phyloP scores from a whole-genome alignment of 441 rosid genomes.

The Flueggea neowawraea region DNA sequence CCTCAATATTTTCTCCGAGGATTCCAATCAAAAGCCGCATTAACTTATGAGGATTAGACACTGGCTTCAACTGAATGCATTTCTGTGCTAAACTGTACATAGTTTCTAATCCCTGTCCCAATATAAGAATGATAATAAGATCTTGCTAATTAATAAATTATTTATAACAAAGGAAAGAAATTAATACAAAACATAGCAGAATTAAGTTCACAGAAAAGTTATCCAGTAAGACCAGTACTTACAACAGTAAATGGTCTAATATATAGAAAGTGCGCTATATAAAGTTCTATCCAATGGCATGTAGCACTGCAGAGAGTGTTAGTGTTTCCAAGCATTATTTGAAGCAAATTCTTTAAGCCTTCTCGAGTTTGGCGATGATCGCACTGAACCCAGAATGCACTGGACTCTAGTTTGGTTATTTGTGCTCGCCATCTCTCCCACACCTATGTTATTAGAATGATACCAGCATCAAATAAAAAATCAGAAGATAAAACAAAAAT shows the following conservation, averaged over 20 bases:
- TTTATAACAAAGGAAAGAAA: too few relatives aligned
- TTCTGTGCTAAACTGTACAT: conserved; percentile 84
- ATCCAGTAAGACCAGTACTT: conserved; percentile 6
- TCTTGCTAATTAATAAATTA: too few relatives aligned
- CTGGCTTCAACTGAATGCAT: conserved; percentile 73
- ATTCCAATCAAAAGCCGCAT: conserved; percentile 69
- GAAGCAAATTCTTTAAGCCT: conserved; percentile 87
- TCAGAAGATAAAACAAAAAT: background rate
- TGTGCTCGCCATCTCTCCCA: conserved; percentile 96
- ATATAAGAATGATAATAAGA: conserved; percentile 9
- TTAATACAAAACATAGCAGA: too few relatives aligned
- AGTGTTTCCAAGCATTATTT: conserved; percentile 76
- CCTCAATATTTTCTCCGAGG: conserved; percentile 94
- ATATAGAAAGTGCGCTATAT: conserved; percentile 69
- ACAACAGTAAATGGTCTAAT: conserved; percentile 88
- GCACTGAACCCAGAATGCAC: conserved; percentile 88
- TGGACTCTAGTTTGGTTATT: conserved; percentile 77
- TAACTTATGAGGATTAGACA: conserved; percentile 60
- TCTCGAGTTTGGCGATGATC: conserved; percentile 72
- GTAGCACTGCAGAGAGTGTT: conserved; percentile 51
- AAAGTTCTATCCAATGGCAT: conserved; percentile 83
- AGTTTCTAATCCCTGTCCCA: conserved; percentile 79
- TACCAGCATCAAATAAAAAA: conserved; percentile 12
- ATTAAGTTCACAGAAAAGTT: background rate
- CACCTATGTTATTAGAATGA: conserved; percentile 45